Evolutionary conservation across 306 rosid species (phyloP).

Genomic region (Prunus dulcis): DNA sequence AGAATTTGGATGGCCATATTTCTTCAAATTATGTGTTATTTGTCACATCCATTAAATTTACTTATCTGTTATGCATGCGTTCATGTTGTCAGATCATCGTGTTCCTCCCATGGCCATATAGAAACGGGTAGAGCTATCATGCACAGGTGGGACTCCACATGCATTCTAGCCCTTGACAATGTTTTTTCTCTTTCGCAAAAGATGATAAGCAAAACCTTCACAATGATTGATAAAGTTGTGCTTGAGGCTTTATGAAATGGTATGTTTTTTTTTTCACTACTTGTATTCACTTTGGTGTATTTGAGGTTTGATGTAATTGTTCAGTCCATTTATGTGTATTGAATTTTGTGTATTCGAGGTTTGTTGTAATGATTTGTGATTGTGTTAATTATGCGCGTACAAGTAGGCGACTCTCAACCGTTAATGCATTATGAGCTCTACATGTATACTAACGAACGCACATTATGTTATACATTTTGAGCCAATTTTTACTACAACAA

Average conservation of each 20-base stretch:
- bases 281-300: not conserved
- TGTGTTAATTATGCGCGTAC: not conserved
- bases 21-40: not conserved
- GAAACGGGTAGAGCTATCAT: not conserved
- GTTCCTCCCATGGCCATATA: not conserved
- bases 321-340: not conserved
- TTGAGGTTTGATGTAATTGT: not conserved
- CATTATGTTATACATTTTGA: not conserved
- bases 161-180: not conserved
- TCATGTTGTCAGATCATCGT: not conserved
- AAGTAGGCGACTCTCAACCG: not conserved
- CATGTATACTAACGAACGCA: too few species aligned
- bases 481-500: not conserved
- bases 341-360: not conserved
- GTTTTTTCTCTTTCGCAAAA: not conserved
- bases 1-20: not conserved
- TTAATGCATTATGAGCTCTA: not conserved
- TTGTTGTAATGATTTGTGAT: not conserved
- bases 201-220: not conserved
- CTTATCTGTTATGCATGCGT: not conserved
- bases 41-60: conserved; percentile 1
- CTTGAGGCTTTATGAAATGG: not conserved
- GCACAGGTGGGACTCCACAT: not conserved
- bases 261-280: not conserved
- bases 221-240: not conserved